Evolutionary conservation across 805 yeast species (phyloP).

Genomic region (Kluyveromyces nonfermentans): DNA sequence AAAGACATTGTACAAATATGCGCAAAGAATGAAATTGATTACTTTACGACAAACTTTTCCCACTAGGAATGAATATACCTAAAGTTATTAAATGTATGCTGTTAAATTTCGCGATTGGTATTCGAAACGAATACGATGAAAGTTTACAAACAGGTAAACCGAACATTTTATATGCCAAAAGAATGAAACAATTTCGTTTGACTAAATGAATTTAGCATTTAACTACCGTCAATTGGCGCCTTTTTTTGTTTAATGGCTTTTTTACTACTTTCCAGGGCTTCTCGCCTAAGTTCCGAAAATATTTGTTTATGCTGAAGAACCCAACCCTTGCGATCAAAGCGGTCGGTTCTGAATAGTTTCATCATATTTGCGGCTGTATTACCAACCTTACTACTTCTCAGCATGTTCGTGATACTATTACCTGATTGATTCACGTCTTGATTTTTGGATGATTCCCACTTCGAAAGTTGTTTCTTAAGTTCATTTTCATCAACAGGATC

Average conservation of each 20-base stretch:
- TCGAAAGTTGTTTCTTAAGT: conserved; percentile 44
- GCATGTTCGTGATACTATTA: conserved; percentile 15
- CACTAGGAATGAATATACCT: too few relatives aligned
- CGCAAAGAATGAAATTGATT: too few relatives aligned
- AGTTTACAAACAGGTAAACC: neutral
- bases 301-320: conserved; percentile 31
- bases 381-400: conserved; percentile 35
- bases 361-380: conserved; percentile 29
- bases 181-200: neutral
- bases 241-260: conserved; percentile 1
- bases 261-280: conserved; percentile 29
- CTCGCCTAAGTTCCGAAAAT: conserved; percentile 30
- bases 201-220: too few relatives aligned
- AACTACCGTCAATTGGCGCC: neutral
- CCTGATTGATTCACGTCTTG: conserved; percentile 11
- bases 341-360: conserved; percentile 35
- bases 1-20: too few relatives aligned
- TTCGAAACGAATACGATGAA: too few relatives aligned
- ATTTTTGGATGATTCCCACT: conserved; percentile 51
- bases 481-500: conserved; percentile 51
- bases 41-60: too few relatives aligned
- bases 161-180: neutral
- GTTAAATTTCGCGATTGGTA: too few relatives aligned
- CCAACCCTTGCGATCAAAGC: conserved; percentile 40
- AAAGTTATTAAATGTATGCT: too few relatives aligned